A percentile compares a stretch with the other conserved stretches of the same genome.
phyloP scores from a whole-genome alignment of 2,329 filamentous ascomycete genomes.

The Pseudocercospora macadamiae region DNA sequence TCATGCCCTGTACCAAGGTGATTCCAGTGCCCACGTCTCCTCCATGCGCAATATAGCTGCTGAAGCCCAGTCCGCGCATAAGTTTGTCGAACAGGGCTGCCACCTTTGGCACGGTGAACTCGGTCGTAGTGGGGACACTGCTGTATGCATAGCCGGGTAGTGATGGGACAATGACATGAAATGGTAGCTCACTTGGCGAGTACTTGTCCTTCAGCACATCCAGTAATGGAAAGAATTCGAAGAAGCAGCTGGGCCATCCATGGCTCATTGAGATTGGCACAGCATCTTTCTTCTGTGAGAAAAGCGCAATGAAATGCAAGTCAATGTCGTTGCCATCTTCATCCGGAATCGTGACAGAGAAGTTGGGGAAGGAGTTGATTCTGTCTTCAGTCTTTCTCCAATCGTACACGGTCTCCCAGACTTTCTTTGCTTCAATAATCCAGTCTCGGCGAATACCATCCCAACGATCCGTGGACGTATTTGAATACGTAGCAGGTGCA shows the following conservation, averaged over 20 bases:
- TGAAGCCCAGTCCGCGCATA: slow-evolving; percentile 55
- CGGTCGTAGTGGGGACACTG: slow-evolving; percentile 43
- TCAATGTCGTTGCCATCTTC: slow-evolving; percentile 41
- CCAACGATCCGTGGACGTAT: slow-evolving; percentile 32
- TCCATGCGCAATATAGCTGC: slow-evolving; percentile 56
- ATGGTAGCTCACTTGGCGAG: slow-evolving; percentile 53
- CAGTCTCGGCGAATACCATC: slow-evolving; percentile 54
- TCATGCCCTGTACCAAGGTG: slow-evolving; percentile 39
- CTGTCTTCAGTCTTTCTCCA: slow-evolving; percentile 45
- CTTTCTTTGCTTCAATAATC: slow-evolving; percentile 43
- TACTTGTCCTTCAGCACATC: slow-evolving; percentile 44
- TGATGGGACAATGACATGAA: slow-evolving; percentile 58
- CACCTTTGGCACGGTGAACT: slow-evolving; percentile 44
- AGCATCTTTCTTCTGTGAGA: slow-evolving; percentile 50
- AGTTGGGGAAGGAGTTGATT: slow-evolving; percentile 58
- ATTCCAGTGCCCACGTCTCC: slow-evolving; percentile 56
- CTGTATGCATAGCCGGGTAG: slow-evolving; percentile 56
- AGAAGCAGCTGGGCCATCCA: slow-evolving; percentile 41
- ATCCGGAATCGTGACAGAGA: slow-evolving; percentile 47
- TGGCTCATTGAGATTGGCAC: slow-evolving; percentile 39
- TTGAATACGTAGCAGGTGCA: slow-evolving; percentile 53
- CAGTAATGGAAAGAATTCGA: slow-evolving; percentile 37
- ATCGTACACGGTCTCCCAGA: slow-evolving; percentile 37
- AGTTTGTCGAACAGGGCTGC: slow-evolving; percentile 52
- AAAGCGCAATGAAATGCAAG: slow-evolving; percentile 59